Conservation (phyloP, 345 rosid species). For the Hirschfeldia incana region DNA sequence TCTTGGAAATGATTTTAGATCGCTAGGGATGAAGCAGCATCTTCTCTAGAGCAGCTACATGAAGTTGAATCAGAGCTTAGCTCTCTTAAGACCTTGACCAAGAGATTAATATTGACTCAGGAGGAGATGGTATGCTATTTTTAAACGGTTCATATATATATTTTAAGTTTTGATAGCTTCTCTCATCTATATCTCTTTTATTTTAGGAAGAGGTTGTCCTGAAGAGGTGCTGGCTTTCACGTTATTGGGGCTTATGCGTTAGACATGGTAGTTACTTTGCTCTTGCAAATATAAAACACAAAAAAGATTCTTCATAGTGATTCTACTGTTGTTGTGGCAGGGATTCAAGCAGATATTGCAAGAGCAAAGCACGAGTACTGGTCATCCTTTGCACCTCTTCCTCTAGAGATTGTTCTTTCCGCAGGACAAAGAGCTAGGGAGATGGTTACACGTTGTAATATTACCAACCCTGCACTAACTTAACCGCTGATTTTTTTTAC, state of each 20-base stretch:
- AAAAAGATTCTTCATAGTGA: neutral
- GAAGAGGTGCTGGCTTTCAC: slow-evolving; percentile 99
- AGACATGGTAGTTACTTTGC: slow-evolving; percentile 55
- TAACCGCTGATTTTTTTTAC: neutral
- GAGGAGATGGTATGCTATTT: slow-evolving; percentile 80
- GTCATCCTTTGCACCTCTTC: slow-evolving; percentile 92
- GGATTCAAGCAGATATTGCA: slow-evolving; percentile 76
- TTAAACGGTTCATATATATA: slow-evolving; percentile 15
- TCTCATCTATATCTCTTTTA: slow-evolving; percentile 43
- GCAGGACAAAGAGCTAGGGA: slow-evolving; percentile 77
- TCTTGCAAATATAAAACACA: neutral
- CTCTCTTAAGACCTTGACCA: slow-evolving; percentile 62
- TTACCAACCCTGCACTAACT: neutral
- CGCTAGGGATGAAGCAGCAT: slow-evolving; percentile 66
- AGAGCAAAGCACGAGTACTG: slow-evolving; percentile 67
- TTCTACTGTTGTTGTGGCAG: slow-evolving; percentile 43
- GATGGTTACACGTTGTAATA: slow-evolving; percentile 44
- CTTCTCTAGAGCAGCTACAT: slow-evolving; percentile 65
- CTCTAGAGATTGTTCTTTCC: slow-evolving; percentile 66
- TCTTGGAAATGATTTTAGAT: slow-evolving; percentile 44
- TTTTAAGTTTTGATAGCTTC: slow-evolving; percentile 38
- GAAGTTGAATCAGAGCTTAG: slow-evolving; percentile 65
- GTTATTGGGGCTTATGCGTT: slow-evolving; percentile 86
- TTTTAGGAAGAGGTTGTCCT: slow-evolving; percentile 91
- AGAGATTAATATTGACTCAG: slow-evolving; percentile 71